Evolutionary conservation across 2,329 filamentous ascomycete species (phyloP).

Genomic region (Phialophora tarda): DNA sequence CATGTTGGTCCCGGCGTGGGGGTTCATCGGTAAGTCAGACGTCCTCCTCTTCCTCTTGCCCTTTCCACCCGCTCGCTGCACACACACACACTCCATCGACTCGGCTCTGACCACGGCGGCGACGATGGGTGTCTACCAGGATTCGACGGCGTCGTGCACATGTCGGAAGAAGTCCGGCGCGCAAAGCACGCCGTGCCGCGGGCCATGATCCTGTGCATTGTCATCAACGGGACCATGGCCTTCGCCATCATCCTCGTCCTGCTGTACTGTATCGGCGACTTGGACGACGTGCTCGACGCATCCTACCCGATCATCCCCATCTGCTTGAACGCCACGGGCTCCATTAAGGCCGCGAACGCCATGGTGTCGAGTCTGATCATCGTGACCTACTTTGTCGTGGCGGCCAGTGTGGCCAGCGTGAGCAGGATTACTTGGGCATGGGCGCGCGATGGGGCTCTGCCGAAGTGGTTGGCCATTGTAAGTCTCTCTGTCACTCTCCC

Average conservation of each 20-base stretch:
- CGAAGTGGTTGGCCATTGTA: slow-evolving; percentile 46
- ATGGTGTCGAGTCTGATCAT: slow-evolving; percentile 49
- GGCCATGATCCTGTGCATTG: slow-evolving; percentile 52
- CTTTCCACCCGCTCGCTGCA: no score
- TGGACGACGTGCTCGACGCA: slow-evolving; percentile 45
- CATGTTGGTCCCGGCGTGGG: slow-evolving; percentile 45
- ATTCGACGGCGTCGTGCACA: slow-evolving; percentile 55
- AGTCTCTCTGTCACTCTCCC: neutral
- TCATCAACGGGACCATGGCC: slow-evolving; percentile 52
- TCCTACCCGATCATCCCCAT: slow-evolving; percentile 53
- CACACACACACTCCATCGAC: no score
- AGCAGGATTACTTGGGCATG: slow-evolving; percentile 59
- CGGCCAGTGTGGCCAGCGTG: slow-evolving; percentile 54
- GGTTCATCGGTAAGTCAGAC: slow-evolving; percentile 42
- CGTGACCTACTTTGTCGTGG: slow-evolving; percentile 48
- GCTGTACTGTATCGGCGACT: slow-evolving; percentile 52
- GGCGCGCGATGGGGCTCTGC: slow-evolving; percentile 55
- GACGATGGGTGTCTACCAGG: slow-evolving; percentile 40
- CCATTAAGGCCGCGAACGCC: slow-evolving; percentile 49
- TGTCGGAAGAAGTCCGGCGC: slow-evolving; percentile 54
- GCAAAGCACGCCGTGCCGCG: slow-evolving; percentile 55
- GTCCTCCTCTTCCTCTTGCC: no score
- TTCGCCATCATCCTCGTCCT: slow-evolving; percentile 51
- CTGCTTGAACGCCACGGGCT: slow-evolving; percentile 50
- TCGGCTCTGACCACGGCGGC: no score